Conservation (phyloP, 768 basidiomycete species). For the Tricholoma furcatifolium region DNA sequence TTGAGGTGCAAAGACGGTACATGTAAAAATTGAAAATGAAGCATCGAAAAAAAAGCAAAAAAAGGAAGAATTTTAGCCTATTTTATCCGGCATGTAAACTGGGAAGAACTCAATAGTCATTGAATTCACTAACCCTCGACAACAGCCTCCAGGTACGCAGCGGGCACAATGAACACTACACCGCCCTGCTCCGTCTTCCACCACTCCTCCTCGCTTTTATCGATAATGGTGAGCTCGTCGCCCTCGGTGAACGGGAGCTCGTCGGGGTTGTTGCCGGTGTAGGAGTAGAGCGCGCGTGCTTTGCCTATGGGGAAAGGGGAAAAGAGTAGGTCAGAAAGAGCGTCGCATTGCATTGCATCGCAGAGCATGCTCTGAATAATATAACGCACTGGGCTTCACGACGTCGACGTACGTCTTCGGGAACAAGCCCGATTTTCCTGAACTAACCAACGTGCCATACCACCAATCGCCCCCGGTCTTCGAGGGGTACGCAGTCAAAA, state of each 20-base stretch:
- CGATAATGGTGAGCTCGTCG: constrained; percentile 75
- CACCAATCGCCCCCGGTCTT: constrained; percentile 91
- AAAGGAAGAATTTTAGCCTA: constrained; percentile 81
- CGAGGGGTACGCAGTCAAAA: constrained; percentile 81
- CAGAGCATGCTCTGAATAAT: too few species aligned
- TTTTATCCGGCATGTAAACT: constrained; percentile 54
- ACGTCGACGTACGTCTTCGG: constrained; percentile 85
- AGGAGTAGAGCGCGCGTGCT: constrained; percentile 82
- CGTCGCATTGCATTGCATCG: too few species aligned
- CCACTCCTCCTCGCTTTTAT: constrained; percentile 85
- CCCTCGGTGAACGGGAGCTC: constrained; percentile 88
- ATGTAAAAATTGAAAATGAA: too few species aligned
- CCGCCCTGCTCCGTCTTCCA: constrained; percentile 94
- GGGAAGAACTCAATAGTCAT: constrained; percentile 52
- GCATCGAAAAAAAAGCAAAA: constrained; percentile 53
- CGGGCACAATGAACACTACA: constrained; percentile 86
- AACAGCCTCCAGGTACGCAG: constrained; percentile 81
- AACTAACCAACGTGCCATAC: constrained; percentile 72
- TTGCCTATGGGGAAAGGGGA: constrained; percentile 39
- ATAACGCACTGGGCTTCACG: constrained; percentile 59
- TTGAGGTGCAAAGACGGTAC: constrained; percentile 22
- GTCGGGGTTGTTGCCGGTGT: constrained; percentile 66
- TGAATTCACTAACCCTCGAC: constrained; percentile 83
- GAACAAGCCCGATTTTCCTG: constrained; percentile 81
- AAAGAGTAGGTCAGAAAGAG: constrained; percentile 1